A percentile compares a stretch with the other conserved stretches of the same genome.
These are phyloP conservation scores for Themeda triandra DNA, from an alignment of 176 grass and related monocot genomes.

Conservation along the genomic window DNA sequence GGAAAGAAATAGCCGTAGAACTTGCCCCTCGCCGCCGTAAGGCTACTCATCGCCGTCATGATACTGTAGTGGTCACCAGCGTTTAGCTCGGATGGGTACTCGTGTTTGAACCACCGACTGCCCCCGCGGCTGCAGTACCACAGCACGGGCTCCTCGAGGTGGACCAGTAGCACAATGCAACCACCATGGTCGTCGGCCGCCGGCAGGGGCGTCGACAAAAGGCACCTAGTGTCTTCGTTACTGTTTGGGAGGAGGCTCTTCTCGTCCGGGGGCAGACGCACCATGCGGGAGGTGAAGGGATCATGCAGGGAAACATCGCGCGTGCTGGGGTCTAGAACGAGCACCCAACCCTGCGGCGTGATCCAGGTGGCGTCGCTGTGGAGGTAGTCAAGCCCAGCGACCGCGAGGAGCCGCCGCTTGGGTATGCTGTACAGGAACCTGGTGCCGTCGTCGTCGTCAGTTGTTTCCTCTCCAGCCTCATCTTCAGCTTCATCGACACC, in stretches of 20 bases:
- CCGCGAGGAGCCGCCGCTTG: not conserved
- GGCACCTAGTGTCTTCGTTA: not conserved
- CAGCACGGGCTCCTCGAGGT: not conserved
- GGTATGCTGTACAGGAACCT: not conserved
- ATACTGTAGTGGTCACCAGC: fast-evolving
- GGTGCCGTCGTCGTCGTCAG: too few species aligned
- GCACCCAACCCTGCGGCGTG: not conserved
- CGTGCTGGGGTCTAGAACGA: not conserved
- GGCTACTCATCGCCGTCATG: fast-evolving
- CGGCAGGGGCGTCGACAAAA: not conserved
- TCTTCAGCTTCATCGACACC: too few species aligned
- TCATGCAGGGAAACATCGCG: not conserved
- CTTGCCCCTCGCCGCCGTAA: not conserved
- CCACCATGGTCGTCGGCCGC: not conserved
- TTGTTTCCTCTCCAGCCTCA: not conserved
- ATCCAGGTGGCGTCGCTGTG: not conserved
- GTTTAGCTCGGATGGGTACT: not conserved
- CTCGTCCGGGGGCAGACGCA: too few species aligned
- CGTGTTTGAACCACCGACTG: not conserved
- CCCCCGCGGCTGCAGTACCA: not conserved
- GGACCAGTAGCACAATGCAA: not conserved
- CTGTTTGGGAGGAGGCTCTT: too few species aligned
- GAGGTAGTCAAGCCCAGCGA: not conserved
- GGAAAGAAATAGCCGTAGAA: not conserved
- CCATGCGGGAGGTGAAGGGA: not conserved